Base-by-base conservation (phyloP, 768 basidiomycete species). In the Chalciporus sphaerocephalus region DNA sequence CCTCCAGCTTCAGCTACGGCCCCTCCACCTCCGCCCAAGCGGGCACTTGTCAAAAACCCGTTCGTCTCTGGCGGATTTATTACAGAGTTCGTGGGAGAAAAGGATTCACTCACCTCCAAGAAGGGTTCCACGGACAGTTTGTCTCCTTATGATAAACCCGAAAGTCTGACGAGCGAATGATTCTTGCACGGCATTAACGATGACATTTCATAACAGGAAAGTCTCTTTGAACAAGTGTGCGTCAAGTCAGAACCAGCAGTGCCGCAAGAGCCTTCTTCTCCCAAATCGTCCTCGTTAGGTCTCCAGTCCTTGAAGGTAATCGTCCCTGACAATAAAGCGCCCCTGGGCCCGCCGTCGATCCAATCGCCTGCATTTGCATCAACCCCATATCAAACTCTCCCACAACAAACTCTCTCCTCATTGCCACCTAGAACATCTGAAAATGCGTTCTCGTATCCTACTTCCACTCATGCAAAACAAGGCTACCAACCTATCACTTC, bases 61-160 rank as follows among this genome's bases (percentile, higher is more conserved):
- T 76, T 79, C 44, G 70, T 78, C 10, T 75, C 75, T 9, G 73
- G 68, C n/a, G 75, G 77, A 16, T 72, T 75, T 37, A 60, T 76
- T 46, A 72, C 71, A 12, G 73, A 74, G 40, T 75, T 76, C 27
- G 65, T 66, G 24, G 66, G 64, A 16, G 53, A 53, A 27, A 57
- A 56, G 16, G 55, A 59, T 11, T 57, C 60, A 5, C 23, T 50
- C 12, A 53, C 44, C 7, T 59, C 45, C 11, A 56, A 22, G 34
- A 64, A 59, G 41, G 55, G 53, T 22, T 51, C 54, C 16, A 38
- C 28, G 12, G 64, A 66, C 9, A 41, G n/a, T 24, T 25, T 17
- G 30, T 46, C 45, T n/a, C 23, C 34, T 18, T 39, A 56, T 30
- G 53, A 57, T 9, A 30, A 46, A 28, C 21, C 20, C 28, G 61